Base-by-base conservation (phyloP, 1,139 yeast genomes). In the Hansenula lynferdii region DNA sequence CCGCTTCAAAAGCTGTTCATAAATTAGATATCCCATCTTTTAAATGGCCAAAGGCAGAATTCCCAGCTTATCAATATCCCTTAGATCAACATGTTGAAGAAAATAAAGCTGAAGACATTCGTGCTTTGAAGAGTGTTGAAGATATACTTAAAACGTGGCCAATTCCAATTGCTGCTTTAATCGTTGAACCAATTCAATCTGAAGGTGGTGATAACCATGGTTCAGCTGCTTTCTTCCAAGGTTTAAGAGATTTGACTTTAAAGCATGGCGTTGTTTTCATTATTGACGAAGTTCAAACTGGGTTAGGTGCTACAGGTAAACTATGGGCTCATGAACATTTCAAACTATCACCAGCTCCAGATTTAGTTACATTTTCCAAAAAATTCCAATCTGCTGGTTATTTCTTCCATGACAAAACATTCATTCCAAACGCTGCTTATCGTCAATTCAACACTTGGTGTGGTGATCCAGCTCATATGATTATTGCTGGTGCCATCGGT, bases 401-500 rank as follows among this genome's bases (percentile, higher is more conserved):
- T 64, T 82, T 75, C 67, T 82, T 78, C 72, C 74, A 71, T 48
- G 78, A 81, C 60, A 77, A 76, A 25, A 67, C 70, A 38, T 73
- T 80, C 50, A 71, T 76, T 53, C 85, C 85, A 45, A 72, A 71
- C 49, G 69, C 67, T 49, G 76, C 89, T 9, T 81, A 76, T 64
- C 75, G 89, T 65, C 89, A 81, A 60, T 82, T 82, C 68, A 82
- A 82, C 72, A 82, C 90, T 45, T 82, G 90, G 90, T 81, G 87
- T 64, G 90, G 89, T 54, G 89, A 82, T 57, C 86, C 89, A 56
- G 77, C 83, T 26, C 75, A 75, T 62, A 78, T 80, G 61, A 64
- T 78, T 39, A 62, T 79, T 47, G 84, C 85, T 32, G 77, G 75
- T 51, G 70, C 83, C 42, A 80, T 82, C 49, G 76, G 74, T 47